phyloP scores from a whole-genome alignment of 352 stramenopile genomes.

The Blastocystis sp. region DNA sequence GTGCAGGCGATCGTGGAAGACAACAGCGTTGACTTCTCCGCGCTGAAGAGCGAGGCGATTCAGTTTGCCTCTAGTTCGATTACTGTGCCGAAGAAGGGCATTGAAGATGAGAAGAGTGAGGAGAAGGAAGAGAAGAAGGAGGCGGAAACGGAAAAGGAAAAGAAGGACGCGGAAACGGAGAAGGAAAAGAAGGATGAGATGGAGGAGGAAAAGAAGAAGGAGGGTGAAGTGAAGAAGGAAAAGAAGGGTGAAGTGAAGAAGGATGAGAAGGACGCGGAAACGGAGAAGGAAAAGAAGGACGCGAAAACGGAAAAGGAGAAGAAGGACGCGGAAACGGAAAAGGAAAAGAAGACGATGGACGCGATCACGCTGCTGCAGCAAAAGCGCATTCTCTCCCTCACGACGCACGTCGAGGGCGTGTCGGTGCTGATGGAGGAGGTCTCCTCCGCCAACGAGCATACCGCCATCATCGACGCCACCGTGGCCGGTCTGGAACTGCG shows the following conservation, averaged over 20 bases:
- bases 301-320: not conserved
- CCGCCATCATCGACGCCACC: not conserved
- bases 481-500: slow-evolving; percentile 13
- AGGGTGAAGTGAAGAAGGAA: not conserved
- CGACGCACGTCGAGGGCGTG: slow-evolving; percentile 5
- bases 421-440: slow-evolving; percentile 57
- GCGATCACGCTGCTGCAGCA: slow-evolving; percentile 31
- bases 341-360: not conserved
- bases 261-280: no score
- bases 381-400: slow-evolving; percentile 7
- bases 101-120: not conserved
- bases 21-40: slow-evolving; percentile 45
- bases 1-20: not conserved
- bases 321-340: no score
- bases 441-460: slow-evolving; percentile 48
- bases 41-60: not conserved
- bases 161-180: not conserved
- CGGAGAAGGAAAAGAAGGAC: not conserved
- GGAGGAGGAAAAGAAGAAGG: not conserved
- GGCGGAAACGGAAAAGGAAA: no score
- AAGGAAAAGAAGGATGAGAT: not conserved
- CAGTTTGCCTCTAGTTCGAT: not conserved
- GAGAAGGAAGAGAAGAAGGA: not conserved
- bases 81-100: not conserved
- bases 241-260: no score